phyloP scores from a whole-genome alignment of 495 filamentous ascomycete species.

The Jackrogersella multiformis region DNA sequence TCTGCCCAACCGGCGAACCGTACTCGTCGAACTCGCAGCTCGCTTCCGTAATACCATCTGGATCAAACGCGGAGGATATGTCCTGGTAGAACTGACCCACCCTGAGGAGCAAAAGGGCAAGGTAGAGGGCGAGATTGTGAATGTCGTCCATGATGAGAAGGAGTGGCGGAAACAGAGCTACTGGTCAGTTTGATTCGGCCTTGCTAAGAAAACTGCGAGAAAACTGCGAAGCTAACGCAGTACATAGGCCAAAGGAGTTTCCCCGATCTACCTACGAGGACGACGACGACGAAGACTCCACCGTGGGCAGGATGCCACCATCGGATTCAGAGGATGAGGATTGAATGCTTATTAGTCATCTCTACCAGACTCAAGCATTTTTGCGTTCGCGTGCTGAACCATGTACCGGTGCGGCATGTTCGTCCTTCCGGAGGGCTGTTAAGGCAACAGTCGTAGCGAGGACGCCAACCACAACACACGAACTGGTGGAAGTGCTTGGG shows the following conservation, averaged over 20 bases:
- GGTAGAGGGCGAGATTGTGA: slow-evolving; percentile 88
- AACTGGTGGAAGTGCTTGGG: slow-evolving; percentile 87
- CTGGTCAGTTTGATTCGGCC: slow-evolving; percentile 67
- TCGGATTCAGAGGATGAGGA: slow-evolving; percentile 70
- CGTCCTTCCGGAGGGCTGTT: slow-evolving; percentile 46
- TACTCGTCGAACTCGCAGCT: slow-evolving; percentile 79
- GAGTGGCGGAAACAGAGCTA: slow-evolving; percentile 89
- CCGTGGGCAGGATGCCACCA: slow-evolving; percentile 82
- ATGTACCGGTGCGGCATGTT: slow-evolving; percentile 31
- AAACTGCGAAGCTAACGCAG: slow-evolving; percentile 35
- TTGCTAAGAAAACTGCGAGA: background rate
- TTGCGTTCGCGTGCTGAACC: slow-evolving; percentile 35
- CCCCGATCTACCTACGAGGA: slow-evolving; percentile 66
- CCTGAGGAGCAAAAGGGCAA: slow-evolving; percentile 76
- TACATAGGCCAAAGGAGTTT: slow-evolving; percentile 80
- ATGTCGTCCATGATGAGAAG: slow-evolving; percentile 91
- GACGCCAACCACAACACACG: slow-evolving; percentile 75
- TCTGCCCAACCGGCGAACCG: slow-evolving; percentile 62
- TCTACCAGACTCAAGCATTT: slow-evolving; percentile 23
- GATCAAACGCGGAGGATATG: slow-evolving; percentile 87
- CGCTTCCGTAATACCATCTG: slow-evolving; percentile 90
- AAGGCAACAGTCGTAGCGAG: slow-evolving; percentile 71
- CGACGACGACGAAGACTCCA: slow-evolving; percentile 80
- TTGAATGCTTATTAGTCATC: slow-evolving; percentile 20
- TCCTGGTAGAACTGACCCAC: slow-evolving; percentile 76